A percentile compares a stretch with the other conserved stretches of the same genome.
These are phyloP conservation scores for Lasiodiplodia hormozganensis DNA, from an alignment of 2,329 filamentous ascomycete genomes.

Conservation along the genomic window DNA sequence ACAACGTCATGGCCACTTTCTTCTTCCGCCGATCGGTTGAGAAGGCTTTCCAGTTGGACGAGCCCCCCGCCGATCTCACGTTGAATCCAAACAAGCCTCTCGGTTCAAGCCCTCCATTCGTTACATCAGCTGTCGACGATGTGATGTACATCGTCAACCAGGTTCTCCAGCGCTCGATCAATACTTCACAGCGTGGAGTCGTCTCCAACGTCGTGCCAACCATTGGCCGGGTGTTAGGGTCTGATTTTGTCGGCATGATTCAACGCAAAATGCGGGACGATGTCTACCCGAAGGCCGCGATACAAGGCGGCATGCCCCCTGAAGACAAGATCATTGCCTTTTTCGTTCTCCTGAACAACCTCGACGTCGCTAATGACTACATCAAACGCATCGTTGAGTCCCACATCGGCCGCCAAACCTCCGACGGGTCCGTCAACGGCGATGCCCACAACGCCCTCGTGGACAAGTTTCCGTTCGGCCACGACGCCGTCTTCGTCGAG, in stretches of 20 bases:
- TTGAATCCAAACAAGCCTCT: constrained; percentile 76
- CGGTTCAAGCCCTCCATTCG: constrained; percentile 82
- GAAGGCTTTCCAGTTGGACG: constrained; percentile 96
- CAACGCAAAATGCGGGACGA: constrained; percentile 98
- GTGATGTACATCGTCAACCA: constrained; percentile 99
- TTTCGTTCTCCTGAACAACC: constrained; percentile 91
- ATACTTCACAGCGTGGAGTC: constrained; percentile 82
- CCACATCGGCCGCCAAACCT: constrained; percentile 55
- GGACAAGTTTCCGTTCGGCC: constrained; percentile 79
- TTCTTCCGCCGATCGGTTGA: constrained; percentile 97
- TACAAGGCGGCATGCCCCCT: constrained; percentile 82
- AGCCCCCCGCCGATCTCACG: constrained; percentile 79
- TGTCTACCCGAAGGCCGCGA: constrained; percentile 80
- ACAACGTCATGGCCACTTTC: constrained; percentile 92
- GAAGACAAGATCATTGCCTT: constrained; percentile 90
- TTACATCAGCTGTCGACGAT: constrained; percentile 94
- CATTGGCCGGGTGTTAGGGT: constrained; percentile 78
- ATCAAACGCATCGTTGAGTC: constrained; percentile 81
- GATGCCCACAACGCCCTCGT: constrained; percentile 50
- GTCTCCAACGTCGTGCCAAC: constrained; percentile 80
- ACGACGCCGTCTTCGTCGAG: constrained; percentile 74
- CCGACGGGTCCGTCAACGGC: constrained; percentile 44
- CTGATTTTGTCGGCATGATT: constrained; percentile 95
- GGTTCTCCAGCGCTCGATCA: constrained; percentile 83
- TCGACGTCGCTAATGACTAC: constrained; percentile 92